A percentile compares a stretch with the other conserved stretches of the same genome.
Conservation (phyloP, 2,329 filamentous ascomycete species). For the Fusarium sterilihyphosum region DNA sequence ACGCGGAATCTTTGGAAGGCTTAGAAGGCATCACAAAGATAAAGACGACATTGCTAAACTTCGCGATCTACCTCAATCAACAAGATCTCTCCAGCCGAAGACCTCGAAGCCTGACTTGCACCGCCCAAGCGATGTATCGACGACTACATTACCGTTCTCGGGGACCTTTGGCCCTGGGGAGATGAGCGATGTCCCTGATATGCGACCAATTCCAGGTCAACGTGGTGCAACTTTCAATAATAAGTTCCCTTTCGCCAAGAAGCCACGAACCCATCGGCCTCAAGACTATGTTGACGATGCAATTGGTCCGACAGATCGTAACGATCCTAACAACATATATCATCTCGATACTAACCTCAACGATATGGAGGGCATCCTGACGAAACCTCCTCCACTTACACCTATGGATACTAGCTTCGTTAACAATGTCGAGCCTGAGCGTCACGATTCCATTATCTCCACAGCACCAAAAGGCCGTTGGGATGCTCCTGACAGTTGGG, state of each 20-base stretch:
- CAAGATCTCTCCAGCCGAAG: slow-evolving; percentile 62
- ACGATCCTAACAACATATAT: slow-evolving; percentile 71
- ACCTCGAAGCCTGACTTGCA: slow-evolving; percentile 59
- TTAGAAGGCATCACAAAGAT: slow-evolving; percentile 65
- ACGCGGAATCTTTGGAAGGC: slow-evolving; percentile 60
- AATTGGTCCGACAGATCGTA: slow-evolving; percentile 68
- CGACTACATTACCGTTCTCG: slow-evolving; percentile 49
- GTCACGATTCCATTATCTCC: slow-evolving; percentile 47
- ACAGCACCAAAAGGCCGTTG: slow-evolving; percentile 69
- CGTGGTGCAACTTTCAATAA: slow-evolving; percentile 69
- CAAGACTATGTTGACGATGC: slow-evolving; percentile 67
- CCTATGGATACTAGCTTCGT: slow-evolving; percentile 71
- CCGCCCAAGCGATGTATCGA: slow-evolving; percentile 50
- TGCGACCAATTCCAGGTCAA: slow-evolving; percentile 34
- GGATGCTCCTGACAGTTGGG: slow-evolving; percentile 98
- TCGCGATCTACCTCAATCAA: slow-evolving; percentile 62
- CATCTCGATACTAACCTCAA: slow-evolving; percentile 87
- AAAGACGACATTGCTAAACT: slow-evolving; percentile 55
- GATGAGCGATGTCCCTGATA: slow-evolving; percentile 44
- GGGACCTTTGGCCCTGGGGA: slow-evolving; percentile 44
- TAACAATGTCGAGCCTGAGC: slow-evolving; percentile 56
- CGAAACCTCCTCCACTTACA: slow-evolving; percentile 74
- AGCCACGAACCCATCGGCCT: slow-evolving; percentile 56
- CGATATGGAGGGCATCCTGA: slow-evolving; percentile 91
- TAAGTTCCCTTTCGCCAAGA: slow-evolving; percentile 71